Conservation (phyloP, 2,329 filamentous ascomycete genomes). For the Didymella keratinophila region DNA sequence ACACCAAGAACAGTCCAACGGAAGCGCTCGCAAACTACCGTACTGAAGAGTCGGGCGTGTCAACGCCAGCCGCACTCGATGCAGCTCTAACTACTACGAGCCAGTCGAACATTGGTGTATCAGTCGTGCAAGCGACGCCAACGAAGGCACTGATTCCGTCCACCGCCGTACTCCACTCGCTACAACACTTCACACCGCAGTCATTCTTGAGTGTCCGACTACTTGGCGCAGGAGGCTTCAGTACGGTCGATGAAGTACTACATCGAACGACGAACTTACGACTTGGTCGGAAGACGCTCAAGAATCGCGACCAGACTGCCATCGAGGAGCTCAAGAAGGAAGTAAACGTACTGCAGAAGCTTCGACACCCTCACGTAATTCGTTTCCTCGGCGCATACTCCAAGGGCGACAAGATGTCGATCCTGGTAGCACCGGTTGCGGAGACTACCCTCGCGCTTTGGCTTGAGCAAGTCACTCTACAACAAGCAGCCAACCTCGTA, state of each 20-base stretch:
- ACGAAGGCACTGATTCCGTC: background rate
- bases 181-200: constrained; percentile 23
- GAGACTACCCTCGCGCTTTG: constrained; percentile 48
- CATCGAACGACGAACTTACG: constrained; percentile 46
- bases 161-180: constrained; percentile 10
- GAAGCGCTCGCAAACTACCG: background rate
- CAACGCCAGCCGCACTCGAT: background rate
- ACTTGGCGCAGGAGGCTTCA: constrained; percentile 48
- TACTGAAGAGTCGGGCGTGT: background rate
- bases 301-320: constrained; percentile 45
- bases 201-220: constrained; percentile 49
- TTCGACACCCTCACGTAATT: constrained; percentile 51
- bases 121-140: background rate
- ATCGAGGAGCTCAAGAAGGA: constrained; percentile 48
- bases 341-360: constrained; percentile 48
- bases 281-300: constrained; percentile 49
- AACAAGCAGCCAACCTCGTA: constrained; percentile 34
- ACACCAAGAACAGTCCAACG: constrained; percentile 15
- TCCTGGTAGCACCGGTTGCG: constrained; percentile 48
- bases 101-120: background rate
- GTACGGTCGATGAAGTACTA: constrained; percentile 49
- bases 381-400: constrained; percentile 49
- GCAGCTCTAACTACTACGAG: background rate
- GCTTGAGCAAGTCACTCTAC: constrained; percentile 35
- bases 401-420: constrained; percentile 48